Evolutionary conservation across 176 grass and related monocot genomes (phyloP).

Genomic region (Paspalum notatum): DNA sequence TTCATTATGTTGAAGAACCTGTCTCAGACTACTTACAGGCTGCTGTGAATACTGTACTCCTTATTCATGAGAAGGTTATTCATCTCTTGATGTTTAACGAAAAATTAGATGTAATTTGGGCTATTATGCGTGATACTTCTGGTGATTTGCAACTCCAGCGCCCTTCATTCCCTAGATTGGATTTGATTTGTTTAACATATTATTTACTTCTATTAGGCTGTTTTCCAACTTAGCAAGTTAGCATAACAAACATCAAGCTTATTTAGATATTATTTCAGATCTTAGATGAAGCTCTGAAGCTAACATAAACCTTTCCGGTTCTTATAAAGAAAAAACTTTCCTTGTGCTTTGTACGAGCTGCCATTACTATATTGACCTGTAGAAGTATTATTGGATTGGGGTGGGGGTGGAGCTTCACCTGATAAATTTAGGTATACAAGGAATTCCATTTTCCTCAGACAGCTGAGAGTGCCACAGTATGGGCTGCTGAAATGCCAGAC

Average conservation of each 20-base stretch:
- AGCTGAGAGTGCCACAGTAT: conserved; percentile 28
- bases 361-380: neutral
- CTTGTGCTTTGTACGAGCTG: neutral
- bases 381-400: conserved; percentile 14
- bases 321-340: too few relatives aligned
- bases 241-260: conserved; percentile 31
- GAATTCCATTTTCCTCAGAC: conserved; percentile 51
- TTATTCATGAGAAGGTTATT: conserved; percentile 87
- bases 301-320: neutral
- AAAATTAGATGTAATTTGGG: conserved; percentile 4
- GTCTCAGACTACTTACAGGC: conserved; percentile 87
- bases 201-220: conserved; percentile 21
- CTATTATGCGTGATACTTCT: conserved; percentile 19
- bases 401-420: too few relatives aligned
- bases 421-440: conserved; percentile 47
- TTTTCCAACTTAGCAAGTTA: conserved; percentile 12
- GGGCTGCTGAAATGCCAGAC: conserved; percentile 40
- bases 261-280: conserved; percentile 20
- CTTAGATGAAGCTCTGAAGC: conserved; percentile 15
- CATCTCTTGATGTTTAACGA: conserved; percentile 5
- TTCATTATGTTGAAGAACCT: conserved; percentile 91
- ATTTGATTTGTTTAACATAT: neutral
- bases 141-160: neutral
- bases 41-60: conserved; percentile 71
- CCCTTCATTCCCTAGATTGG: neutral